phyloP scores from a whole-genome alignment of 805 yeast genomes.

The Saccharomycopsis sp. region DNA sequence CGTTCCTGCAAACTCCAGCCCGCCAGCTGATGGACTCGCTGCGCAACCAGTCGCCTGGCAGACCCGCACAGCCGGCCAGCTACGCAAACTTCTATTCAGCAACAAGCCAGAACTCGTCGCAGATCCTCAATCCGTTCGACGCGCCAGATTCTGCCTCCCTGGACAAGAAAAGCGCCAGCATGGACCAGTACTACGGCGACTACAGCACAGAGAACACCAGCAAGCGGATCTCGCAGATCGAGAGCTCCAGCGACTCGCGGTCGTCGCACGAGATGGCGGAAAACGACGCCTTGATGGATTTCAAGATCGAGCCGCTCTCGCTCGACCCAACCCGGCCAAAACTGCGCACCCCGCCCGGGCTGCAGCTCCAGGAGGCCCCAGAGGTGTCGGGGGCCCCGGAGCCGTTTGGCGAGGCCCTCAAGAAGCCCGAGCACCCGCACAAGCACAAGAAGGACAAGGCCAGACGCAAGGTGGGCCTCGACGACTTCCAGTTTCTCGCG shows the following conservation, averaged over 20 bases:
- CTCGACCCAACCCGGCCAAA: slow-evolving; percentile 9
- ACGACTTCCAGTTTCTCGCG: slow-evolving; percentile 89
- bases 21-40: not conserved
- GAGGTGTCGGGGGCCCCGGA: slow-evolving; percentile 25
- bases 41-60: not conserved
- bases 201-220: slow-evolving; percentile 12
- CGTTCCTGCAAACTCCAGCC: too few relatives aligned
- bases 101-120: slow-evolving; percentile 5
- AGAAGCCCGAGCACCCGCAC: slow-evolving; percentile 25
- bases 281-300: not conserved
- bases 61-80: not conserved
- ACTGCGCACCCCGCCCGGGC: too few relatives aligned
- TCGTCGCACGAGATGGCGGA: not conserved
- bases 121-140: slow-evolving; percentile 16
- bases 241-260: not conserved
- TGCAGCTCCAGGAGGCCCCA: slow-evolving; percentile 1
- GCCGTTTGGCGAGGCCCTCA: too few relatives aligned
- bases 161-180: not conserved
- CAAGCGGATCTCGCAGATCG: slow-evolving; percentile 15
- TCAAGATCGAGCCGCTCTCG: slow-evolving; percentile 7
- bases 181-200: slow-evolving; percentile 11
- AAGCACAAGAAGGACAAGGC: slow-evolving; percentile 23
- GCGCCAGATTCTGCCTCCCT: slow-evolving; percentile 1
- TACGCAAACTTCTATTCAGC: not conserved
- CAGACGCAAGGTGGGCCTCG: slow-evolving; percentile 79